A percentile compares a stretch with the other conserved stretches of the same genome.
Conservation (phyloP, 163 green algal genomes). For the Prototheca stagnorum region DNA sequence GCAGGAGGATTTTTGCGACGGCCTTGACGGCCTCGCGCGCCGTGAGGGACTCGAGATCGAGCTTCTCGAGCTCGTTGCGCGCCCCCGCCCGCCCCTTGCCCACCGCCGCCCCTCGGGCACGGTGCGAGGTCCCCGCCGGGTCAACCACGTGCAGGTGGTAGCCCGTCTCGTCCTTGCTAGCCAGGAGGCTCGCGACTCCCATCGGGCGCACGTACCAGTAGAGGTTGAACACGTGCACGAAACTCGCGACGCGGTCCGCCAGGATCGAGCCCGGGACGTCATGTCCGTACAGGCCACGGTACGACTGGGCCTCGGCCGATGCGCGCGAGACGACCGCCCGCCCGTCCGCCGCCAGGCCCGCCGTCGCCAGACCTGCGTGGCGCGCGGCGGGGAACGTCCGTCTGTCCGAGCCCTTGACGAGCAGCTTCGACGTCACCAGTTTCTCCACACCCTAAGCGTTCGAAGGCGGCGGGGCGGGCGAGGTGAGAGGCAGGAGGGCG, state of each 20-base stretch:
- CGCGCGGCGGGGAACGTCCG: constrained; percentile 71
- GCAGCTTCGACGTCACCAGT: constrained; percentile 90
- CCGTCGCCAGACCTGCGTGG: constrained; percentile 64
- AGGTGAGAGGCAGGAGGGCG: not conserved
- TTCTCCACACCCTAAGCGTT: constrained; percentile 77
- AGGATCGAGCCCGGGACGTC: constrained; percentile 80
- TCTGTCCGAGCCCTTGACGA: constrained; percentile 78
- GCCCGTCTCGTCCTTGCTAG: constrained; percentile 61
- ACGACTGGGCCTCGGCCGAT: constrained; percentile 58
- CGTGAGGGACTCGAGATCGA: constrained; percentile 81
- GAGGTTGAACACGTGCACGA: constrained; percentile 93
- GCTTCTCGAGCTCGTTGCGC: constrained; percentile 96
- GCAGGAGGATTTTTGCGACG: constrained; percentile 76
- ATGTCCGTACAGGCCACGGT: constrained; percentile 87
- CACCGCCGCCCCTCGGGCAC: constrained; percentile 85
- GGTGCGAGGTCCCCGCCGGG: constrained; percentile 46
- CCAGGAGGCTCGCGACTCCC: constrained; percentile 63
- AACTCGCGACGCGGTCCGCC: constrained; percentile 74
- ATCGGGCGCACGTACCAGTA: constrained; percentile 89
- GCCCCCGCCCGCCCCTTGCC: constrained; percentile 87
- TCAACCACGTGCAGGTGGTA: constrained; percentile 85
- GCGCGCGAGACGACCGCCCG: constrained; percentile 74
- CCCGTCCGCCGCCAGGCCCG: constrained; percentile 76
- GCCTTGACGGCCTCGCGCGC: constrained; percentile 71
- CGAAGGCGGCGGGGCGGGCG: not conserved